Conservation (phyloP, 2,329 filamentous ascomycete genomes). For the Aspergillus vadensis region DNA sequence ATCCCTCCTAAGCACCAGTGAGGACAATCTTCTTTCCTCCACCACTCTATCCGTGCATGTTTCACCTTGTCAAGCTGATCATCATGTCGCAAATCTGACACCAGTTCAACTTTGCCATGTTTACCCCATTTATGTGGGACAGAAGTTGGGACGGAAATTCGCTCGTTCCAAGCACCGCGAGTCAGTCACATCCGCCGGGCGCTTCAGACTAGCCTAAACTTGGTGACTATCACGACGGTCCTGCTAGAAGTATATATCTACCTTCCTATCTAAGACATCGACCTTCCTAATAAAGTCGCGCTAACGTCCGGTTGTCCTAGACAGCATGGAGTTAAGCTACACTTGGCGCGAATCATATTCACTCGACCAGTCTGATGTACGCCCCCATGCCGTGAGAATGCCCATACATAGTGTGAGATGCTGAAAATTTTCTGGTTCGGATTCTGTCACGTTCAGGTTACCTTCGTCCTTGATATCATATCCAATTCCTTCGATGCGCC, state of each 20-base stretch:
- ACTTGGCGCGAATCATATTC: slow-evolving; percentile 61
- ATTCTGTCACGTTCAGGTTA: background rate
- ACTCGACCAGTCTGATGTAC: too few species aligned
- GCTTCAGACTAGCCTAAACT: slow-evolving; percentile 49
- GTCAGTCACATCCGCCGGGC: slow-evolving; percentile 49
- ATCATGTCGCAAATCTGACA: slow-evolving; percentile 29
- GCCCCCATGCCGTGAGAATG: slow-evolving; percentile 53
- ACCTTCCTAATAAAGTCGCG: slow-evolving; percentile 4
- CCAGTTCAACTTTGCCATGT: too few species aligned
- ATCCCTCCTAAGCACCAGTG: slow-evolving; percentile 37
- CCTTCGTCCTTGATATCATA: slow-evolving; percentile 69
- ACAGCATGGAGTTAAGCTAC: slow-evolving; percentile 74
- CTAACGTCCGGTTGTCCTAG: slow-evolving; percentile 48
- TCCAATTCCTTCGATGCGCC: slow-evolving; percentile 69
- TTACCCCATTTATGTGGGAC: slow-evolving; percentile 49
- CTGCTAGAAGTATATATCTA: background rate
- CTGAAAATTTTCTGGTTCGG: too few species aligned
- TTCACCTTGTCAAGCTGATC: slow-evolving; percentile 48
- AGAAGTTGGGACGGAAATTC: slow-evolving; percentile 53
- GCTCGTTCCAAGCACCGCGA: slow-evolving; percentile 60
- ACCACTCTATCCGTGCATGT: slow-evolving; percentile 51
- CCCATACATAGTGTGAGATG: slow-evolving; percentile 21
- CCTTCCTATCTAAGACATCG: background rate
- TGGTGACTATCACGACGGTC: slow-evolving; percentile 31
- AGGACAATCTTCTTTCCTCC: slow-evolving; percentile 54